Conservation (phyloP, 2,329 filamentous ascomycete genomes). For the Diaporthe sp. region DNA sequence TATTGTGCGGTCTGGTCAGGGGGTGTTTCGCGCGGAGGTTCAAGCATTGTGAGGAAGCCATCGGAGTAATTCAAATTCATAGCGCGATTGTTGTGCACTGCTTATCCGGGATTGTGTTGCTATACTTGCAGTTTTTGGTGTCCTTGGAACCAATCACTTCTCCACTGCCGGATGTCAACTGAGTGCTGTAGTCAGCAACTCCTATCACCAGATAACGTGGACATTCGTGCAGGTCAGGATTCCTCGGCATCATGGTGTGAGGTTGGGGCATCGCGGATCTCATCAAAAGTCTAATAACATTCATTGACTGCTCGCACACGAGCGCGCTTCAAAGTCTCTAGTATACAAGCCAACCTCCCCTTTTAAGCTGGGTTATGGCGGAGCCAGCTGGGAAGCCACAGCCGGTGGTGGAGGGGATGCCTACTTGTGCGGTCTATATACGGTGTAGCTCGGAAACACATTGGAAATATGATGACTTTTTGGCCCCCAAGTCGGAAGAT, state of each 20-base stretch:
- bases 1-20: neutral
- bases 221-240: neutral
- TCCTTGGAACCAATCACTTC: neutral
- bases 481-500: neutral
- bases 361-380: no score
- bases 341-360: neutral
- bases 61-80: neutral
- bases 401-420: neutral
- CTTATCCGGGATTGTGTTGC: neutral
- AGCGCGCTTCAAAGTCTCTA: neutral
- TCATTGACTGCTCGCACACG: neutral
- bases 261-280: neutral
- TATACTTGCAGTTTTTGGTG: neutral
- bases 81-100: neutral
- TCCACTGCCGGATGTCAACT: neutral
- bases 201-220: no score
- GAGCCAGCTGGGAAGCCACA: neutral
- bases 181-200: neutral
- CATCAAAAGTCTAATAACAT: constrained; percentile 14
- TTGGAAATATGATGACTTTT: constrained; percentile 23
- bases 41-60: neutral
- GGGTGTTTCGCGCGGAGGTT: neutral
- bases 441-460: neutral
- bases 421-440: neutral
- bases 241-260: no score